phyloP scores from a whole-genome alignment of 2,329 filamentous ascomycete species.

The Cryoendolithus antarcticus region DNA sequence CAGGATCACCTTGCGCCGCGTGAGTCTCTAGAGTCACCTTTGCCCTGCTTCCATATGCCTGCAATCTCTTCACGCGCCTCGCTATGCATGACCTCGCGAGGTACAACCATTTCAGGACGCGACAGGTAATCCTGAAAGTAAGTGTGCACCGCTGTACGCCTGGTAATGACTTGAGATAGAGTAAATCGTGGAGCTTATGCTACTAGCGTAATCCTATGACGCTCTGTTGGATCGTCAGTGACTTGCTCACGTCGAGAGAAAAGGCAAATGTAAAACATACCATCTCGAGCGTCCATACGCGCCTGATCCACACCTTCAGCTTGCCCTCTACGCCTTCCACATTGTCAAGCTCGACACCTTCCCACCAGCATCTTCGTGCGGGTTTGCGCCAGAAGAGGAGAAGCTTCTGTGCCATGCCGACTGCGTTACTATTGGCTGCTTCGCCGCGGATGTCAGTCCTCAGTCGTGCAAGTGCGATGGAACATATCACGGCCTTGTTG shows the following conservation, averaged over 20 bases:
- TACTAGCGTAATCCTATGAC: slow-evolving; percentile 19
- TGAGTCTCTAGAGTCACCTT: no score
- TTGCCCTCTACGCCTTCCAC: slow-evolving; percentile 84
- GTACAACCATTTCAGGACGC: no score
- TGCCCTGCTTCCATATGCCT: no score
- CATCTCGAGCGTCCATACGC: slow-evolving; percentile 98
- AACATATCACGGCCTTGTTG: slow-evolving; percentile 97
- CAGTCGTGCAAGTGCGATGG: slow-evolving; percentile 80
- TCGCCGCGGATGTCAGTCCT: slow-evolving; percentile 66
- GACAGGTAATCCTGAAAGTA: no score
- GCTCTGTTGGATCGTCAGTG: slow-evolving; percentile 11
- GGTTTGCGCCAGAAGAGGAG: slow-evolving; percentile 97
- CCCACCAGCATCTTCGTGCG: slow-evolving; percentile 95
- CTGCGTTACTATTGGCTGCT: slow-evolving; percentile 59
- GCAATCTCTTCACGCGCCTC: no score
- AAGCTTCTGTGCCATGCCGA: slow-evolving; percentile 97
- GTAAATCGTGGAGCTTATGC: not conserved
- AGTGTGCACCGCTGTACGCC: no score
- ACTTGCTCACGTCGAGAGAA: not conserved
- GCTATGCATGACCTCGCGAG: no score
- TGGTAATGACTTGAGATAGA: no score
- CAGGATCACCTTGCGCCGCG: no score
- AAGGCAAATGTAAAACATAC: slow-evolving; percentile 31
- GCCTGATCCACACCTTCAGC: slow-evolving; percentile 94
- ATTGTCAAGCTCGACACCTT: slow-evolving; percentile 80